Evolutionary conservation across 192 early-diverging fungal species (phyloP).

Genomic region (Coemansia sp.): DNA sequence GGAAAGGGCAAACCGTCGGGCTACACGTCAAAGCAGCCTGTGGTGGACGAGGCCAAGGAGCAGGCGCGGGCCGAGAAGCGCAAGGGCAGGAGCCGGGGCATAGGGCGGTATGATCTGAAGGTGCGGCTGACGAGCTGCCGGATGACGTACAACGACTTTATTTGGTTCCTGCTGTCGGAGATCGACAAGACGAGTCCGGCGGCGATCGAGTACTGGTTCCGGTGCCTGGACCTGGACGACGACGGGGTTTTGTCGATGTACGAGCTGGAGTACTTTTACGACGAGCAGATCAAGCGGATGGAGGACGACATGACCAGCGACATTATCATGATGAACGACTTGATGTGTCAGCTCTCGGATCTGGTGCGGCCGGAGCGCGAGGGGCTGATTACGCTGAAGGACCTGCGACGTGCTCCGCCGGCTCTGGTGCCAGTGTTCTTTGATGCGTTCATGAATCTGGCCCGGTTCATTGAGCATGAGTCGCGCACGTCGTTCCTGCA

Average conservation of each 20-base stretch:
- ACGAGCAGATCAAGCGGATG: slow-evolving; percentile 74
- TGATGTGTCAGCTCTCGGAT: slow-evolving; percentile 50
- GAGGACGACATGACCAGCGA: slow-evolving; percentile 48
- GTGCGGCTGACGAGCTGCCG: slow-evolving; percentile 47
- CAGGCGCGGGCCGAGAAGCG: slow-evolving; percentile 16
- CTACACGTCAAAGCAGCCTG: not conserved
- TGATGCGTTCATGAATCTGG: slow-evolving; percentile 49
- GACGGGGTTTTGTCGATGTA: slow-evolving; percentile 81
- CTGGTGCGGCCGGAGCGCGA: slow-evolving; percentile 34
- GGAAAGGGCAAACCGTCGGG: slow-evolving; percentile 53
- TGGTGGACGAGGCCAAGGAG: not conserved
- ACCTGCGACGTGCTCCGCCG: slow-evolving; percentile 31
- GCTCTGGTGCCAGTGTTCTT: slow-evolving; percentile 38
- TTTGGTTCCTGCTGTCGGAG: slow-evolving; percentile 78
- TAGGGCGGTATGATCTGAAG: slow-evolving; percentile 35
- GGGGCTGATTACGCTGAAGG: slow-evolving; percentile 47
- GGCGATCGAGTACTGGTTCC: slow-evolving; percentile 82
- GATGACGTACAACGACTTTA: slow-evolving; percentile 79
- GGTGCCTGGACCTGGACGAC: slow-evolving; percentile 85
- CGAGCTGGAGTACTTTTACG: slow-evolving; percentile 80
- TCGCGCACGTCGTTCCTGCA: slow-evolving; percentile 43
- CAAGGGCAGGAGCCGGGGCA: slow-evolving; percentile 18
- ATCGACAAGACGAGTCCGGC: slow-evolving; percentile 68
- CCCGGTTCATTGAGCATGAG: slow-evolving; percentile 48
- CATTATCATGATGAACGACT: slow-evolving; percentile 42